Evolutionary conservation across 768 basidiomycete species (phyloP), one percentile per base, ranked within the genome.

Genomic region (Boletus sensibilis): DNA sequence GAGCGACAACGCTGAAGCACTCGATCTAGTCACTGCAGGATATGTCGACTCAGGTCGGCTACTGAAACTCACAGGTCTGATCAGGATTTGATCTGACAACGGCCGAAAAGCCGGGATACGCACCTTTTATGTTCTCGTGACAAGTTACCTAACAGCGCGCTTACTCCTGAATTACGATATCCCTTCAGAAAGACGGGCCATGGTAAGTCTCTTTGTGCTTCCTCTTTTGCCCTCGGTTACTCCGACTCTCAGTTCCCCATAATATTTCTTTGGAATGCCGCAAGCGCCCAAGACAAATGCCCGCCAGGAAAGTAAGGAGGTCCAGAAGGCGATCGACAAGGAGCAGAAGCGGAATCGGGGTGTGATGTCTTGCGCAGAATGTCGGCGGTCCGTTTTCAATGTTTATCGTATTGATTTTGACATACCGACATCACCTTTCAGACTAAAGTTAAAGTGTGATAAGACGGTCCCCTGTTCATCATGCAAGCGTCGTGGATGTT

Each of bases 401-500:
- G 11, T 27, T 68, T 9, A 7, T 34, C 29, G 9, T n/a, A 14
- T 51, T 10, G 10, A 31, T 43, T 27, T 55, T 37, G 9, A 44
- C 46, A 31, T 44, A 40, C 27, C 29, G 29, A 58, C 45, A n/a
- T 38, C 21, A 3, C 14, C 12, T 18, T 8, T 20, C 62, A 86
- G 86, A 29, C 76, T 88, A 39, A 87, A 88, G 65, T 68, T 88
- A 42, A 87, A 86, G 69, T 90, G 88, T 69, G 86, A 90, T 72
- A 90, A 90, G 71, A 87, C 81, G 4, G 81, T 79, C 13, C 78
- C 77, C 1, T 79, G 79, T 59, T 73, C 77, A 1, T 80, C 78
- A 6, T 86, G 88, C 68, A 88, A 84, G 66, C 82, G 88, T 40
- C 76, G 88, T 61, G 88, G 88, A 29, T 90, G 88, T 64, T 82